These are phyloP conservation scores for Aurantiochytrium sp. DNA, from an alignment of 108 stramenopile genomes.

Conservation along the genomic window DNA sequence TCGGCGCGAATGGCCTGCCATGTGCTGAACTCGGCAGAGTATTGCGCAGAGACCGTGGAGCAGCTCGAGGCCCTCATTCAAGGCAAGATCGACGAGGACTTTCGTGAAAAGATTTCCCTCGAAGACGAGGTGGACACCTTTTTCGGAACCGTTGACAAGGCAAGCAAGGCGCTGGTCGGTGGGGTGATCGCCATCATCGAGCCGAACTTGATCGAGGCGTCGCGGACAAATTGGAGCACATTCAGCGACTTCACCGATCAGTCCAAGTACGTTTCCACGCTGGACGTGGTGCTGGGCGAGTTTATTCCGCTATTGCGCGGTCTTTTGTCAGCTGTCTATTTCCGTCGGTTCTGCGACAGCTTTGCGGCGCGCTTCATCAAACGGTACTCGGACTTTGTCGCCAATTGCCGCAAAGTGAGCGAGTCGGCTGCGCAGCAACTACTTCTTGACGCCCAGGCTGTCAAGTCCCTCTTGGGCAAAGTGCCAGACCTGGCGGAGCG, in stretches of 20 bases:
- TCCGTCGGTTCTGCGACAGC: slow-evolving; percentile 88
- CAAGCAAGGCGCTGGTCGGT: slow-evolving; percentile 74
- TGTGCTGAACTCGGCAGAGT: slow-evolving; percentile 91
- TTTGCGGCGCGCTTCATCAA: slow-evolving; percentile 73
- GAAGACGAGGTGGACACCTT: slow-evolving; percentile 74
- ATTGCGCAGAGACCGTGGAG: slow-evolving; percentile 87
- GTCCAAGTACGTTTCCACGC: slow-evolving; percentile 73
- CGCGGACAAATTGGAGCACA: slow-evolving; percentile 65
- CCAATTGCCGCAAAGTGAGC: slow-evolving; percentile 71
- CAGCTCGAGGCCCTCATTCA: slow-evolving; percentile 85
- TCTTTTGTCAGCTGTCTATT: slow-evolving; percentile 65
- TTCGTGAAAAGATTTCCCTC: slow-evolving; percentile 71
- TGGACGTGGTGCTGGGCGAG: slow-evolving; percentile 66
- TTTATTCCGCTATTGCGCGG: slow-evolving; percentile 62
- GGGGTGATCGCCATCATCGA: slow-evolving; percentile 68
- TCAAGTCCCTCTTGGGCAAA: slow-evolving; percentile 83
- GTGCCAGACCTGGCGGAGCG: slow-evolving; percentile 42
- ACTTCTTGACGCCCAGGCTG: slow-evolving; percentile 87
- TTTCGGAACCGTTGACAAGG: slow-evolving; percentile 78
- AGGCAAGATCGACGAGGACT: slow-evolving; percentile 74
- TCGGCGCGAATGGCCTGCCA: slow-evolving; percentile 61
- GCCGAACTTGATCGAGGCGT: slow-evolving; percentile 62
- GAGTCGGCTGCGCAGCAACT: slow-evolving; percentile 90
- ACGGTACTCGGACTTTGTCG: slow-evolving; percentile 59
- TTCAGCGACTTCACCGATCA: slow-evolving; percentile 85